phyloP scores from a whole-genome alignment of 768 basidiomycete species.

The Tubosaeta sp. region DNA sequence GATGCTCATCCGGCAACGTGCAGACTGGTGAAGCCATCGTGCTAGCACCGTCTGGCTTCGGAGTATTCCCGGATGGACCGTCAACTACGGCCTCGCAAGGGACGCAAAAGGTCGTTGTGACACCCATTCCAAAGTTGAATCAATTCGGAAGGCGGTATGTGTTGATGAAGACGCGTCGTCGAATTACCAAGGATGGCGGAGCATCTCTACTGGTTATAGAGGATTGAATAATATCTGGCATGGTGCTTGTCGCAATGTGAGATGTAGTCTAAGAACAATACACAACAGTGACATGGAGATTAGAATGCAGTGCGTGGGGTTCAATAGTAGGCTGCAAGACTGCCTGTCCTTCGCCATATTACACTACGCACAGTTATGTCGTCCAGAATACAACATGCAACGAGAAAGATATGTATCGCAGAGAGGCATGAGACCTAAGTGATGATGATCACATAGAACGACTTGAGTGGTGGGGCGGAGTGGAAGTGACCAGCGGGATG shows the following conservation, averaged over 20 bases:
- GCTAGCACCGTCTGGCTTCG: constrained; percentile 60
- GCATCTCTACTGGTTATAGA: constrained; percentile 47
- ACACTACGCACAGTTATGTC: constrained; percentile 7
- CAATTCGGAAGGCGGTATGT: constrained; percentile 58
- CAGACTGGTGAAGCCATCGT: constrained; percentile 73
- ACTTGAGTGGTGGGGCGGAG: background rate
- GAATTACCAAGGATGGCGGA: constrained; percentile 64
- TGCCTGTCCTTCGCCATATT: constrained; percentile 15
- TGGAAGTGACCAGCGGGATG: background rate
- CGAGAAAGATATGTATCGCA: constrained; percentile 11
- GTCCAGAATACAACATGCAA: constrained; percentile 11
- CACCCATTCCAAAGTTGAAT: constrained; percentile 30
- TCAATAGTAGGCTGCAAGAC: constrained; percentile 7
- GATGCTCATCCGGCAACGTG: background rate
- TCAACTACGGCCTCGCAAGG: constrained; percentile 3
- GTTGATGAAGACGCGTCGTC: constrained; percentile 55
- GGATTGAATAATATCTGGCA: background rate
- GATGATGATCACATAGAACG: background rate
- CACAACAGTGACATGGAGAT: constrained; percentile 10
- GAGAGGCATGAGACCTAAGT: background rate
- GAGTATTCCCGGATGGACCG: constrained; percentile 31
- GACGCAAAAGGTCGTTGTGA: background rate
- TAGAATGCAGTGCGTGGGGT: constrained; percentile 17
- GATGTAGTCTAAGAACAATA: constrained; percentile 11
- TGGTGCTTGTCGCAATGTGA: background rate